Percentiles rank a stretch among this genome's conserved stretches.
phyloP scores from a whole-genome alignment of 305 asterid genomes.

The Fraxinus sp. region DNA sequence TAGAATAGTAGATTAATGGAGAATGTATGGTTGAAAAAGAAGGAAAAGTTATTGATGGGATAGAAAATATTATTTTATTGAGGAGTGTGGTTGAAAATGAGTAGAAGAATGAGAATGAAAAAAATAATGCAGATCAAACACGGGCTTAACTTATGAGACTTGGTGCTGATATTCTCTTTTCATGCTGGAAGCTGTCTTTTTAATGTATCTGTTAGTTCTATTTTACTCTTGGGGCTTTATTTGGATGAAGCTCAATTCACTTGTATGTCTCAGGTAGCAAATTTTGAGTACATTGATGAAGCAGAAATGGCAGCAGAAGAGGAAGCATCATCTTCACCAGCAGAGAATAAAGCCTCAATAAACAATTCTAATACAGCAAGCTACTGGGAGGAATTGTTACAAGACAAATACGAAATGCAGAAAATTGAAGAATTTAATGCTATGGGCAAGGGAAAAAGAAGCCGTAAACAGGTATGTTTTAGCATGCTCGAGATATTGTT shows the following conservation, averaged over 20 bases:
- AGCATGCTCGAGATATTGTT: neutral
- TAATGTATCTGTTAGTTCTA: neutral
- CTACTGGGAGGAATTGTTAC: slow-evolving; percentile 87
- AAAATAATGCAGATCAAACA: no score
- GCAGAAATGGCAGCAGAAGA: slow-evolving; percentile 65
- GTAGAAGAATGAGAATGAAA: no score
- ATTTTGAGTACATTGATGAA: slow-evolving; percentile 84
- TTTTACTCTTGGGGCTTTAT: neutral
- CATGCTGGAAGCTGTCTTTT: slow-evolving; percentile 13
- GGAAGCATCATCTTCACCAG: slow-evolving; percentile 51
- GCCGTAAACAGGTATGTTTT: slow-evolving; percentile 70
- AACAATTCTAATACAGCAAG: slow-evolving; percentile 67
- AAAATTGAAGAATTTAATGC: slow-evolving; percentile 75
- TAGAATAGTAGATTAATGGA: no score
- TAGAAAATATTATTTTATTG: no score
- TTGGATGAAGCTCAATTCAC: slow-evolving; percentile 24
- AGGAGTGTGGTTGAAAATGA: no score
- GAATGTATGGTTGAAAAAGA: no score
- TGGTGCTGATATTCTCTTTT: neutral
- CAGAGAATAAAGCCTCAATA: slow-evolving; percentile 54
- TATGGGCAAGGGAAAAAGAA: slow-evolving; percentile 96
- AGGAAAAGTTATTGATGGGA: no score
- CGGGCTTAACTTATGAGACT: neutral
- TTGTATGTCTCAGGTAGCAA: slow-evolving; percentile 70
- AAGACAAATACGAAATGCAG: slow-evolving; percentile 78